These are phyloP conservation scores for Scheffersomyces titani DNA, from an alignment of 1,139 yeast genomes.

Conservation along the genomic window DNA sequence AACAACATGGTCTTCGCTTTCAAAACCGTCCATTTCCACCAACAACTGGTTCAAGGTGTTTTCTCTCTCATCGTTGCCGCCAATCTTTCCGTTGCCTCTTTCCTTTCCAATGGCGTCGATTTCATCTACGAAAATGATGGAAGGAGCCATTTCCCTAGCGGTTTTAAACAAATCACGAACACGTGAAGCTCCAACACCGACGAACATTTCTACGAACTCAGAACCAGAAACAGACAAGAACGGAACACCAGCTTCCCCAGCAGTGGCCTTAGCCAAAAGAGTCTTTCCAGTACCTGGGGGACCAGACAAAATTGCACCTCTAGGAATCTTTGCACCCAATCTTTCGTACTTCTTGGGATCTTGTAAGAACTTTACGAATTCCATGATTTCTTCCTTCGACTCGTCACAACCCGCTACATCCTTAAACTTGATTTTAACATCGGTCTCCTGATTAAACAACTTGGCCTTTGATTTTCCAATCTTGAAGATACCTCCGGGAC, in stretches of 20 bases:
- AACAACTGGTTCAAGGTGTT: conserved; percentile 75
- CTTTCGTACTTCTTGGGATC: conserved; percentile 73
- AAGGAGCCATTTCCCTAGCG: conserved; percentile 79
- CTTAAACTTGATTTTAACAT: conserved; percentile 68
- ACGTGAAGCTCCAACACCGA: conserved; percentile 81
- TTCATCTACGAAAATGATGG: conserved; percentile 79
- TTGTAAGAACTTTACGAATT: conserved; percentile 76
- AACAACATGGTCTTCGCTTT: conserved; percentile 72
- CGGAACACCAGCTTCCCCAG: conserved; percentile 86
- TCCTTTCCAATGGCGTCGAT: conserved; percentile 86
- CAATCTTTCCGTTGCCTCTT: conserved; percentile 57
- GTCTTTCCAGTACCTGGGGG: conserved; percentile 92
- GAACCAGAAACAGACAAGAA: conserved; percentile 82
- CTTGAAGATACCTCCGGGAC: conserved; percentile 62
- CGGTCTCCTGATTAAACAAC: conserved; percentile 68
- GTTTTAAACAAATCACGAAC: conserved; percentile 80
- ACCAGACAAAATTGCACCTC: conserved; percentile 82
- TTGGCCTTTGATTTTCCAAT: conserved; percentile 72
- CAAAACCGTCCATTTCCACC: conserved; percentile 87
- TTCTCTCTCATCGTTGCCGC: conserved; percentile 81
- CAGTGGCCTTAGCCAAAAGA: conserved; percentile 76
- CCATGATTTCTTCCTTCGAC: conserved; percentile 84
- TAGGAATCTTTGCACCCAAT: conserved; percentile 79
- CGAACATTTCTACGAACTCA: conserved; percentile 81
- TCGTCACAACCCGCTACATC: conserved; percentile 87